Evolutionary conservation across 208 protist genomes (phyloP).

Genomic region (Acanthamoeba rhysodes): DNA sequence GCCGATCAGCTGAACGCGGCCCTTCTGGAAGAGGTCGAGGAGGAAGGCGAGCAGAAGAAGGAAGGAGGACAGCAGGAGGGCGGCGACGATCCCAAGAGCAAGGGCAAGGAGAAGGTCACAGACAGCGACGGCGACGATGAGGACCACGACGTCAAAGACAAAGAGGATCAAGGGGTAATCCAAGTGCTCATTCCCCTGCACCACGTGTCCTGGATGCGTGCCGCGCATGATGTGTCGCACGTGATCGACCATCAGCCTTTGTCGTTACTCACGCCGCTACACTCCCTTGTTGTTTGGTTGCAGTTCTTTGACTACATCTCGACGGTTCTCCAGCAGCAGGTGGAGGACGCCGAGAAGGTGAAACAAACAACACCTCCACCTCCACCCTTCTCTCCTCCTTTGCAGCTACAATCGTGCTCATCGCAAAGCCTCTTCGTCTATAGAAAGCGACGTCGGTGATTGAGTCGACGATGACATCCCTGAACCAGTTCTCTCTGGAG

Average conservation of each 20-base stretch:
- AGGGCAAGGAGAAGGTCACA: background rate
- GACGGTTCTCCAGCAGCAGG: conserved; percentile 23
- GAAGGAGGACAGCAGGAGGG: background rate
- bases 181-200: background rate
- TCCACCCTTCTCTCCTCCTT: background rate
- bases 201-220: background rate
- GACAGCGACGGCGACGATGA: background rate
- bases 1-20: conserved; percentile 28
- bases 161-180: background rate
- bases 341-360: conserved; percentile 33
- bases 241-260: background rate
- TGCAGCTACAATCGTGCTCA: no score
- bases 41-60: background rate
- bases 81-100: background rate
- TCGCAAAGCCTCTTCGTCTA: background rate
- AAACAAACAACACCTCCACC: background rate
- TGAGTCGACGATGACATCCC: conserved; percentile 1
- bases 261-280: background rate
- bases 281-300: background rate
- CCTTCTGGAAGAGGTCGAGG: background rate
- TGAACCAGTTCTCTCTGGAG: conserved; percentile 34
- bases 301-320: conserved; percentile 50
- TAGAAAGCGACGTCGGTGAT: background rate
- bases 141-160: background rate
- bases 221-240: background rate